Conservation (phyloP, 352 stramenopile genomes). For the Phytophthora brassicae region DNA sequence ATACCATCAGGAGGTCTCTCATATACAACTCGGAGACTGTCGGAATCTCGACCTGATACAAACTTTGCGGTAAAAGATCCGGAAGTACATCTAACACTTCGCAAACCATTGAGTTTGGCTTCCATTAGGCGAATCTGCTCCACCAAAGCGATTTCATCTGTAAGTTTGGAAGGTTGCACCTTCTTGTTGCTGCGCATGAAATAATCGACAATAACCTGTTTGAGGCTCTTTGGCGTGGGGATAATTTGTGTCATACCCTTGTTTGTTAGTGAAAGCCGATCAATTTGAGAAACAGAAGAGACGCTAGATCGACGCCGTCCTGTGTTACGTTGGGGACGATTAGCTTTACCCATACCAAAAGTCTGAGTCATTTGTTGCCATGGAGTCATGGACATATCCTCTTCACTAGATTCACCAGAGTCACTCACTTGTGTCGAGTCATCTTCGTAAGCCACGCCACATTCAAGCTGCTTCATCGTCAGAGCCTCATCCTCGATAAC, state of each 20-base stretch:
- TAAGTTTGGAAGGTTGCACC: conserved; percentile 48
- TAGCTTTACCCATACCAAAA: conserved; percentile 66
- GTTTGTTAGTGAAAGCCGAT: conserved; percentile 54
- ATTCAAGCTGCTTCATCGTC: conserved; percentile 72
- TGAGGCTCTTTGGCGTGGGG: conserved; percentile 55
- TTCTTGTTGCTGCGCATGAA: conserved; percentile 69
- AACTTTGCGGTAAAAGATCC: background rate
- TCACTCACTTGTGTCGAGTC: conserved; percentile 86
- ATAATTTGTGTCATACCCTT: conserved; percentile 55
- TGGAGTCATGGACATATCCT: conserved; percentile 77
- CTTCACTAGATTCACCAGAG: conserved; percentile 74
- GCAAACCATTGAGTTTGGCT: conserved; percentile 29
- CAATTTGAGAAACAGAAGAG: conserved; percentile 64
- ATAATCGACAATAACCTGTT: conserved; percentile 65
- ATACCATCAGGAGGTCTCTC: conserved; percentile 39
- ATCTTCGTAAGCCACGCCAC: conserved; percentile 71
- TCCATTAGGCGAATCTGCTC: conserved; percentile 46
- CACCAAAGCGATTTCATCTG: conserved; percentile 25
- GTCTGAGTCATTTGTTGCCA: conserved; percentile 88
- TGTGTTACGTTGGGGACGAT: conserved; percentile 25
- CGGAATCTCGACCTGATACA: background rate
- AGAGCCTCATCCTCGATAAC: conserved; percentile 47
- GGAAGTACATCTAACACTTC: conserved; percentile 22
- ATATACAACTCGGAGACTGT: conserved; percentile 53
- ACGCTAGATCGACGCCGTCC: conserved; percentile 61